phyloP scores from a whole-genome alignment of 257 asterid genomes.

The Solanum paucissectum region DNA sequence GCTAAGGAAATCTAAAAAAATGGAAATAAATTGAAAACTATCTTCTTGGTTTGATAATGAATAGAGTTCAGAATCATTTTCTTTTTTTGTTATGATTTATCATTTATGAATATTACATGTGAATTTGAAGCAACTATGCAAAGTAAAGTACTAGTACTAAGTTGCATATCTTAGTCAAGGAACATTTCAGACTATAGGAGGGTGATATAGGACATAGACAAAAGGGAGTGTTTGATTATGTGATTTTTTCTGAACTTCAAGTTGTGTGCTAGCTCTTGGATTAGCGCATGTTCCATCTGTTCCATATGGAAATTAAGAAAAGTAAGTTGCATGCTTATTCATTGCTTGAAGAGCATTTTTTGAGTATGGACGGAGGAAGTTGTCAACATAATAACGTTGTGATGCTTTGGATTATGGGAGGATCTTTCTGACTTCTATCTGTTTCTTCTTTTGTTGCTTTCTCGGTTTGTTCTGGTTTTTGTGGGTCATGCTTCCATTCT shows the following conservation, averaged over 20 bases:
- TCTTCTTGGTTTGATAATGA: neutral
- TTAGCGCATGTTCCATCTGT: neutral
- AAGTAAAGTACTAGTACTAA: neutral
- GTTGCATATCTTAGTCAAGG: neutral
- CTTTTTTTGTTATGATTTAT: neutral
- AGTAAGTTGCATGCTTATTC: neutral
- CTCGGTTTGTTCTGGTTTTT: neutral
- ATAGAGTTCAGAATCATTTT: neutral
- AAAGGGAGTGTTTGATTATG: neutral
- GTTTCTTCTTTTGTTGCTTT: neutral
- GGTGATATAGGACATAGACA: neutral
- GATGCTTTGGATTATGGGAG: neutral
- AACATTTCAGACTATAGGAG: neutral
- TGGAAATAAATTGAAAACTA: neutral
- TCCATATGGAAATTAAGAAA: neutral
- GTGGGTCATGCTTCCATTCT: neutral
- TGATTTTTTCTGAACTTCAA: neutral
- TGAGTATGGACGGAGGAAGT: neutral
- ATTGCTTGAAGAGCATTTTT: neutral
- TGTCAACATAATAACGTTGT: neutral
- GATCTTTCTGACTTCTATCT: neutral
- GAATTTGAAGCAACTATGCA: neutral
- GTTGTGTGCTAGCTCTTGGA: neutral
- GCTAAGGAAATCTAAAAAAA: neutral
- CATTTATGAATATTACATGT: neutral